Conservation (phyloP, 495 filamentous ascomycete genomes). For the Lophium mytilinum region DNA sequence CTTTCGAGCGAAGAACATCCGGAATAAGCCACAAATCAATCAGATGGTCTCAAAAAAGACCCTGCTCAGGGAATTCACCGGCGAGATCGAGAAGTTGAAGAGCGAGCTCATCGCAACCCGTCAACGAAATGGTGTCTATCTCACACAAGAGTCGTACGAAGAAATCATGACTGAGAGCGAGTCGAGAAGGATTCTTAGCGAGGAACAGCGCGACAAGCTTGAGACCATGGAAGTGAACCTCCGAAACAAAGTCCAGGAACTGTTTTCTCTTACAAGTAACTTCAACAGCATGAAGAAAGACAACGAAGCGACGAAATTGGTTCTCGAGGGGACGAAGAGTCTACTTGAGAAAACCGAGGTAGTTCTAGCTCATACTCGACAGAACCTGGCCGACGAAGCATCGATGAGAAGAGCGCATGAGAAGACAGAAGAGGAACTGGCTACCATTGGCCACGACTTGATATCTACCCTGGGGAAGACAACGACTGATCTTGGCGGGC, state of each 20-base stretch:
- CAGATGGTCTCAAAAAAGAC: conserved; percentile 86
- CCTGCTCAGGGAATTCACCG: conserved; percentile 76
- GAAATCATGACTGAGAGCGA: conserved; percentile 85
- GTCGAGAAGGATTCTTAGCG: conserved; percentile 81
- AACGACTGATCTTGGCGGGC: conserved; percentile 66
- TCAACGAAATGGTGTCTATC: conserved; percentile 89
- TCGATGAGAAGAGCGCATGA: conserved; percentile 75
- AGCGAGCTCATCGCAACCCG: conserved; percentile 87
- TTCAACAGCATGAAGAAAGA: conserved; percentile 83
- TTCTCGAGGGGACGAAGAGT: conserved; percentile 68
- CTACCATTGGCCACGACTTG: conserved; percentile 60
- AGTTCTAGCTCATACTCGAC: conserved; percentile 64
- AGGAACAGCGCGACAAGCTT: conserved; percentile 86
- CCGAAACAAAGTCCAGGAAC: conserved; percentile 82
- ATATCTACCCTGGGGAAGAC: conserved; percentile 66
- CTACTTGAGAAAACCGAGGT: conserved; percentile 81
- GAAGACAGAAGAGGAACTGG: conserved; percentile 69
- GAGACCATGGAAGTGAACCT: conserved; percentile 86
- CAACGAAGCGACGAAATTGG: conserved; percentile 61
- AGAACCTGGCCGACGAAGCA: conserved; percentile 71
- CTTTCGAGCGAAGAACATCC: conserved; percentile 94
- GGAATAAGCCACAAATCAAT: conserved; percentile 95
- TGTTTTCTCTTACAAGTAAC: conserved; percentile 73
- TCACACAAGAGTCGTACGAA: conserved; percentile 76
- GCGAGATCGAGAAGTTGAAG: conserved; percentile 91